Conservation (phyloP, 2,329 filamentous ascomycete species). For the Xylariaceae sp. region DNA sequence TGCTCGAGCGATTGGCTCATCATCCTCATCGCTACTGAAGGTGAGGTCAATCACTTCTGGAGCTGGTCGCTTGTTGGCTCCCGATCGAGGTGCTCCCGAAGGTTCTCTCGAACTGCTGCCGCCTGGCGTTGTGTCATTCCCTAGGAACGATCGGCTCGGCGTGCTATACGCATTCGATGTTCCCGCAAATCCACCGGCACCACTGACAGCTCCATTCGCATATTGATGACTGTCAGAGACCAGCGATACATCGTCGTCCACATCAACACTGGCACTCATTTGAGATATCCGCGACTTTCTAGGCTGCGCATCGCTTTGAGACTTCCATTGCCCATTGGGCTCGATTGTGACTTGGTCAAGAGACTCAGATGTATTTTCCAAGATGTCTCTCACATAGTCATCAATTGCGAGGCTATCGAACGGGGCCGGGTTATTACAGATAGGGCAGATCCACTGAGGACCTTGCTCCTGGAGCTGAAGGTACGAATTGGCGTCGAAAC, state of each 20-base stretch:
- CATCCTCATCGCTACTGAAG: constrained; percentile 52
- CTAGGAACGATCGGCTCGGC: constrained; percentile 18
- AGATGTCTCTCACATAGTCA: constrained; percentile 82
- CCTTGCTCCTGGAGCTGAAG: constrained; percentile 93
- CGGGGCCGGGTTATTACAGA: constrained; percentile 78
- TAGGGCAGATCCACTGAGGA: constrained; percentile 92
- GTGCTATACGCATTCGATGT: constrained; percentile 19
- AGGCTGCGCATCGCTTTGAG: constrained; percentile 30
- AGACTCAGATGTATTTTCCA: constrained; percentile 65
- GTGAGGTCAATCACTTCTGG: constrained; percentile 58
- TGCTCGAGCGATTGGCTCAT: constrained; percentile 38
- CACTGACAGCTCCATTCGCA: constrained; percentile 35
- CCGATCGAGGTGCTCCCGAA: constrained; percentile 35
- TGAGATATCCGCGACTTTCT: constrained; percentile 25
- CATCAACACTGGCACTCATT: constrained; percentile 32
- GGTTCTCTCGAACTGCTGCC: constrained; percentile 27
- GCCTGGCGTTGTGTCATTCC: constrained; percentile 17
- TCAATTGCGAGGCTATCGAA: constrained; percentile 85
- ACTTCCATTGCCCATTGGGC: constrained; percentile 74
- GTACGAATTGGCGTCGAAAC: constrained; percentile 91
- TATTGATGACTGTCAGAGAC: constrained; percentile 40
- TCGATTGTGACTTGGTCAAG: constrained; percentile 87
- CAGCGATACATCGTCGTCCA: constrained; percentile 50
- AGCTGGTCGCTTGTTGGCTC: constrained; percentile 33
- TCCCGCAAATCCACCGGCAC: constrained; percentile 20